These are phyloP conservation scores for Parastagonospora nodorum DNA, from an alignment of 2,329 filamentous ascomycete species.

Conservation along the genomic window DNA sequence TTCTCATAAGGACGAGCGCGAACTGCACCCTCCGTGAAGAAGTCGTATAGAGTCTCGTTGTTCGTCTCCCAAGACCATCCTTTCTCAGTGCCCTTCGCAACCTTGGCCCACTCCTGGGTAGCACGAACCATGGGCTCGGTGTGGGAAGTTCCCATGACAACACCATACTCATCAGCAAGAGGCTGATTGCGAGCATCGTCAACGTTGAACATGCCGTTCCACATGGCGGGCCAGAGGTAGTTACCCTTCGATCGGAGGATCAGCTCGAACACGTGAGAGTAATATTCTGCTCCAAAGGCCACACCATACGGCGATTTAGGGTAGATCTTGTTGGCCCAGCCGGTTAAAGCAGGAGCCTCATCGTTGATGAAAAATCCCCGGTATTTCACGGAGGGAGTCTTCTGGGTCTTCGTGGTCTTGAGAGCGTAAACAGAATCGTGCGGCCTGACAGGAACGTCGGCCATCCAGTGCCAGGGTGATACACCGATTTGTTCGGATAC, in stretches of 20 bases:
- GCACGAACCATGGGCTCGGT: constrained; percentile 72
- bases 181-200: constrained; percentile 72
- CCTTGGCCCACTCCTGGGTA: constrained; percentile 56
- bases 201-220: constrained; percentile 73
- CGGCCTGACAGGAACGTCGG: constrained; percentile 62
- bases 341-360: constrained; percentile 69
- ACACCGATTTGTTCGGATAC: constrained; percentile 76
- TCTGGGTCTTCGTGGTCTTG: constrained; percentile 60
- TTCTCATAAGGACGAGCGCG: constrained; percentile 69
- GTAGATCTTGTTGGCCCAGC: constrained; percentile 66
- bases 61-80: constrained; percentile 74
- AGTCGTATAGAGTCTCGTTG: constrained; percentile 69
- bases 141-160: constrained; percentile 75
- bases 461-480: constrained; percentile 72
- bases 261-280: constrained; percentile 72
- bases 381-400: constrained; percentile 68
- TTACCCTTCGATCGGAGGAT: constrained; percentile 72
- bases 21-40: constrained; percentile 69
- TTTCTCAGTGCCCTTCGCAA: constrained; percentile 54
- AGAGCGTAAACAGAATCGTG: constrained; percentile 62
- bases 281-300: constrained; percentile 64
- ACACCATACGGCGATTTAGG: constrained; percentile 51
- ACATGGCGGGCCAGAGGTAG: constrained; percentile 75
- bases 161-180: constrained; percentile 73
- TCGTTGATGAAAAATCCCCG: constrained; percentile 74